A percentile compares a stretch with the other conserved stretches of the same genome.
These are phyloP conservation scores for Coniochaeta sp. DNA, from an alignment of 2,329 filamentous ascomycete genomes.

Conservation along the genomic window DNA sequence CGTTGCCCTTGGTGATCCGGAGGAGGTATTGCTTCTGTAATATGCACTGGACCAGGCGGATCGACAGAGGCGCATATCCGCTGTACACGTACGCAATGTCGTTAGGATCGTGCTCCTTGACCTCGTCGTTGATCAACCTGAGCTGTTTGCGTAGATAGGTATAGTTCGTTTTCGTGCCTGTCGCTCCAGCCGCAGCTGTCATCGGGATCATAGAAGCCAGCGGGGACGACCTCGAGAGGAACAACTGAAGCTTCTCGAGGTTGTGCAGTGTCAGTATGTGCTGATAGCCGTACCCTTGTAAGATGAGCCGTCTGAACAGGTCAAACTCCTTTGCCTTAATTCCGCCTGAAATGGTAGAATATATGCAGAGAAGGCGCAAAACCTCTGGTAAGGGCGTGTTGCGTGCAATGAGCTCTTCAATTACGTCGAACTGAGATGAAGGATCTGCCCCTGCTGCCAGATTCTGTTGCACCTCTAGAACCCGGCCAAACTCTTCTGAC, in stretches of 20 bases:
- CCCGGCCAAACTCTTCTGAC: slow-evolving; percentile 78
- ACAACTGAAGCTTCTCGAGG: slow-evolving; percentile 82
- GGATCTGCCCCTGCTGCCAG: slow-evolving; percentile 86
- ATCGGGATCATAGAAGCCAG: slow-evolving; percentile 78
- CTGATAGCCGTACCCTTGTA: slow-evolving; percentile 92
- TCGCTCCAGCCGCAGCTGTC: slow-evolving; percentile 45
- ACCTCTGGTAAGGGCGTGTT: slow-evolving; percentile 75
- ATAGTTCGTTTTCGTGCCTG: slow-evolving; percentile 81
- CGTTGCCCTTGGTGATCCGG: slow-evolving; percentile 59
- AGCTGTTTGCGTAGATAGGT: slow-evolving; percentile 79
- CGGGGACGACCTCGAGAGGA: slow-evolving; percentile 69
- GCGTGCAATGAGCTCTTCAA: slow-evolving; percentile 91
- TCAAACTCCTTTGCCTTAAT: slow-evolving; percentile 86
- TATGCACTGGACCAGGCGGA: slow-evolving; percentile 86
- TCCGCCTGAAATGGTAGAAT: slow-evolving; percentile 84
- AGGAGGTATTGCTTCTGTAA: slow-evolving; percentile 83
- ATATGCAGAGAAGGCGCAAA: slow-evolving; percentile 79
- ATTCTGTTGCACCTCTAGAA: slow-evolving; percentile 92
- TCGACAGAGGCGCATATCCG: slow-evolving; percentile 87
- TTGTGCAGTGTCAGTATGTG: slow-evolving; percentile 84
- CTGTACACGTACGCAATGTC: slow-evolving; percentile 98
- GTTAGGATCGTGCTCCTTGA: slow-evolving; percentile 88
- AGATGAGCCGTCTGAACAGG: slow-evolving; percentile 75
- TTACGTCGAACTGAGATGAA: slow-evolving; percentile 78
- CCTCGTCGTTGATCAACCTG: slow-evolving; percentile 87